Evolutionary conservation across 2,329 filamentous ascomycete species (phyloP).

Genomic region (Dothistroma septosporum): DNA sequence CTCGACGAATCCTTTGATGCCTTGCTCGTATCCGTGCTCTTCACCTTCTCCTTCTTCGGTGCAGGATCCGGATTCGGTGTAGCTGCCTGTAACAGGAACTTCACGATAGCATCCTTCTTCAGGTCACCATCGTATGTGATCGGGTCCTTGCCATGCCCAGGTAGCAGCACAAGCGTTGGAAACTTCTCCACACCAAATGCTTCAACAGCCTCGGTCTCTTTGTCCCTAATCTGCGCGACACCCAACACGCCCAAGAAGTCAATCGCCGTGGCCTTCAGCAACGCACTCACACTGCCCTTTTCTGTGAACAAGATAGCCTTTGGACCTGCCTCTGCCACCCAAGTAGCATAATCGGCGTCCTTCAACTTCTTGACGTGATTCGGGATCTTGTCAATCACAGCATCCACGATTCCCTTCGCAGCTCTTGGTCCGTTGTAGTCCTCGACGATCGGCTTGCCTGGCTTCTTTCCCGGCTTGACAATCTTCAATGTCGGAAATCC

Average conservation of each 20-base stretch:
- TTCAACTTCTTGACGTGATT: slow-evolving; percentile 82
- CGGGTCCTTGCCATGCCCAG: slow-evolving; percentile 63
- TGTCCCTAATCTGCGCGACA: slow-evolving; percentile 78
- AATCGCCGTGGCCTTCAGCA: slow-evolving; percentile 80
- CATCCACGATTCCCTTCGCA: slow-evolving; percentile 82
- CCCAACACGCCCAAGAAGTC: slow-evolving; percentile 79
- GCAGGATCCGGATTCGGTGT: slow-evolving; percentile 74
- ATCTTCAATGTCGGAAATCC: slow-evolving; percentile 97
- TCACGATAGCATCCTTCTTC: slow-evolving; percentile 75
- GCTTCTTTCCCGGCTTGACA: slow-evolving; percentile 76
- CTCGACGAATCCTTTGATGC: slow-evolving; percentile 45
- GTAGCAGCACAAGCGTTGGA: slow-evolving; percentile 75
- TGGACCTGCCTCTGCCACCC: slow-evolving; percentile 61
- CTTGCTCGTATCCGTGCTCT: slow-evolving; percentile 44
- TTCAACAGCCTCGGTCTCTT: slow-evolving; percentile 67
- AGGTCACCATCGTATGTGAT: slow-evolving; percentile 76
- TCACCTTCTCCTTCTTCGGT: slow-evolving; percentile 46
- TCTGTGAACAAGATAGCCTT: slow-evolving; percentile 92
- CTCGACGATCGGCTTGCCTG: slow-evolving; percentile 74
- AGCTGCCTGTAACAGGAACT: slow-evolving; percentile 76
- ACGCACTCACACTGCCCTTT: slow-evolving; percentile 80
- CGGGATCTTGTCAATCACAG: slow-evolving; percentile 80
- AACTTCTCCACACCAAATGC: slow-evolving; percentile 73
- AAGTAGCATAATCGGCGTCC: slow-evolving; percentile 73
- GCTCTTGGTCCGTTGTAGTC: slow-evolving; percentile 83